A percentile compares a stretch with the other conserved stretches of the same genome.
These are phyloP conservation scores for Ogataea minuta DNA, from an alignment of 805 yeast species.

Conservation along the genomic window DNA sequence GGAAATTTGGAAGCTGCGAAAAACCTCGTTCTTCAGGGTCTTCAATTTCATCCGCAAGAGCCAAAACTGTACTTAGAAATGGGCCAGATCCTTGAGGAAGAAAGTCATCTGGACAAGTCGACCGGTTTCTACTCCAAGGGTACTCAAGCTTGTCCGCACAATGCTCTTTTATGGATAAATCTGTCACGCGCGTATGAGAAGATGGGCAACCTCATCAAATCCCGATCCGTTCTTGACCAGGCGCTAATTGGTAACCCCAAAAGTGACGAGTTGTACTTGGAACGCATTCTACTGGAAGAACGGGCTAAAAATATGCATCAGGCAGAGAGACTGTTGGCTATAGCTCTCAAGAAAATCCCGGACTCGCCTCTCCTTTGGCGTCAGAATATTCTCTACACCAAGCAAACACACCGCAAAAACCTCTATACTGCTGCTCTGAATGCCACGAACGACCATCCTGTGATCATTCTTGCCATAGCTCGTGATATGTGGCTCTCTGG, in stretches of 20 bases:
- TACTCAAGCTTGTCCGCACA: constrained; percentile 44
- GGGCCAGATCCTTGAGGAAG: constrained; percentile 48
- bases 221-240: constrained; percentile 70
- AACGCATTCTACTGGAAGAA: constrained; percentile 57
- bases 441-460: constrained; percentile 57
- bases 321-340: constrained; percentile 53
- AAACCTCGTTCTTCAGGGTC: constrained; percentile 43
- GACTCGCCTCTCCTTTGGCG: constrained; percentile 64
- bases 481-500: constrained; percentile 64
- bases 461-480: constrained; percentile 64
- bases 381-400: constrained; percentile 50
- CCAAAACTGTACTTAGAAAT: constrained; percentile 59
- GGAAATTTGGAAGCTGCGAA: constrained; percentile 38
- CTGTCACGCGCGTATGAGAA: constrained; percentile 48
- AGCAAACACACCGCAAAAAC: constrained; percentile 44
- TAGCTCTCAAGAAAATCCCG: constrained; percentile 60
- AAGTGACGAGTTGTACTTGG: constrained; percentile 55
- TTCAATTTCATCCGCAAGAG: constrained; percentile 46
- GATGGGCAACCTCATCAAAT: constrained; percentile 46
- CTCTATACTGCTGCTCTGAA: constrained; percentile 69
- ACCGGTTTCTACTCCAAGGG: constrained; percentile 49
- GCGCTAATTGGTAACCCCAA: constrained; percentile 54
- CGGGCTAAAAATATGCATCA: constrained; percentile 46
- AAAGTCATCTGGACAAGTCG: constrained; percentile 38
- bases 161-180: constrained; percentile 52